Conservation (phyloP, 345 rosid species). For the Mercurialis annua region DNA sequence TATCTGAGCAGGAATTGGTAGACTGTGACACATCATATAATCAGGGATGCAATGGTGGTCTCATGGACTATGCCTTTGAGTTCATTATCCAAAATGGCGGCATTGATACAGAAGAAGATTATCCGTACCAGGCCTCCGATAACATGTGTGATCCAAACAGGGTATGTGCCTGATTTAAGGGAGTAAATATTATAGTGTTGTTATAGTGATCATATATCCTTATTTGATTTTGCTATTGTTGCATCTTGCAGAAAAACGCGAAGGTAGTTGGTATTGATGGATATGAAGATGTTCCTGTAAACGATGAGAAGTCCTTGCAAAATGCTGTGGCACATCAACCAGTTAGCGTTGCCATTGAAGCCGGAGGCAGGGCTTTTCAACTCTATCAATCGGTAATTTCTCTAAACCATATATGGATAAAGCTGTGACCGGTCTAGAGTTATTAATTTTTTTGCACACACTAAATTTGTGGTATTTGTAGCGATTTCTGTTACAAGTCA, state of each 20-base stretch:
- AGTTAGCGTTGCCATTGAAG: slow-evolving; percentile 34
- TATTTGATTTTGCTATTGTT: background rate
- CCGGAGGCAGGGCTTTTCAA: slow-evolving; percentile 31
- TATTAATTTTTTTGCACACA: background rate
- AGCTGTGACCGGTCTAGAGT: background rate
- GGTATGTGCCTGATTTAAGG: slow-evolving; percentile 5
- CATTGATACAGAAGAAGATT: slow-evolving; percentile 26
- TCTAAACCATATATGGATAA: background rate
- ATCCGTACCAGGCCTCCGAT: slow-evolving; percentile 26
- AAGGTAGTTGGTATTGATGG: slow-evolving; percentile 28
- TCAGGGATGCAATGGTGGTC: slow-evolving; percentile 33
- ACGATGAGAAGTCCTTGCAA: slow-evolving; percentile 25
- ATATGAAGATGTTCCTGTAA: slow-evolving; percentile 28
- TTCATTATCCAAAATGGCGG: slow-evolving; percentile 32
- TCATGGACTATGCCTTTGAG: slow-evolving; percentile 34
- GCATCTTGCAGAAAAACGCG: slow-evolving; percentile 22
- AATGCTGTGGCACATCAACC: slow-evolving; percentile 33
- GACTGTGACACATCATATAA: slow-evolving; percentile 28
- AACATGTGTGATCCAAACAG: slow-evolving; percentile 19
- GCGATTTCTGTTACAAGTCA: background rate
- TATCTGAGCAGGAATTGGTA: slow-evolving; percentile 33
- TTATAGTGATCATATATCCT: background rate
- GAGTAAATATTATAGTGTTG: too few species aligned
- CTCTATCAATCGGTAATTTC: slow-evolving; percentile 23
- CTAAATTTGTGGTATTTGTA: background rate